These are phyloP conservation scores for Mycena pura DNA, from an alignment of 768 basidiomycete species.

Conservation along the genomic window DNA sequence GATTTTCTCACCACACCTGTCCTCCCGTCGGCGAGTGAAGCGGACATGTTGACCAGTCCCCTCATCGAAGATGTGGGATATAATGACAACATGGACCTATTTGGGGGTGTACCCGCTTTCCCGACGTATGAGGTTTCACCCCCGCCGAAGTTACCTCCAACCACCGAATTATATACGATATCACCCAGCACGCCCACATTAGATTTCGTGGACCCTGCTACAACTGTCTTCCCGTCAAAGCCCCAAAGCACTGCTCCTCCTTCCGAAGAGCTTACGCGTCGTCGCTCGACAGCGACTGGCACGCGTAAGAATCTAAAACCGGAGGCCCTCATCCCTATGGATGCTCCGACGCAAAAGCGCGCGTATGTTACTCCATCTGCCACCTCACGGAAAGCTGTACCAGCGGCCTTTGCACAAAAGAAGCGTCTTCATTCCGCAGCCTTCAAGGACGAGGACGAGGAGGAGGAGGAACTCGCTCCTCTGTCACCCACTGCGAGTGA, in stretches of 20 bases:
- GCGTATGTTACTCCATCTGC: conserved; percentile 23
- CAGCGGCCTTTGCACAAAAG: conserved; percentile 39
- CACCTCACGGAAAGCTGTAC: conserved; percentile 28
- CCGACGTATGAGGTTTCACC: conserved; percentile 11
- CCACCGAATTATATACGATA: conserved; percentile 17
- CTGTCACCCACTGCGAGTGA: conserved; percentile 42
- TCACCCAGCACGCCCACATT: conserved; percentile 16
- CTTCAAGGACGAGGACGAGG: conserved; percentile 46
- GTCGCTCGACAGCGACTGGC: conserved; percentile 38
- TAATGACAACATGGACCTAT: conserved; percentile 18
- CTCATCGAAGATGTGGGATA: conserved; percentile 22
- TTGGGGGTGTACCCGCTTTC: conserved; percentile 16
- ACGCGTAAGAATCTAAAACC: conserved; percentile 64
- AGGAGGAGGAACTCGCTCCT: conserved; percentile 31
- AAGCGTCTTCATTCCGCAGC: conserved; percentile 52
- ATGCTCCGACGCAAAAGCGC: conserved; percentile 31
- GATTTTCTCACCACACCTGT: conserved; percentile 23
- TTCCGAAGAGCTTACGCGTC: neutral
- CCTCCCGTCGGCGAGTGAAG: conserved; percentile 10
- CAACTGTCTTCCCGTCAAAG: conserved; percentile 19
- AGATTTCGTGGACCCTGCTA: conserved; percentile 16
- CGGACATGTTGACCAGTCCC: conserved; percentile 21
- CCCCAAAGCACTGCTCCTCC: neutral
- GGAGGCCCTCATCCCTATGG: conserved; percentile 43
- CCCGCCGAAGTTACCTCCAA: conserved; percentile 11